phyloP scores from a whole-genome alignment of 257 asterid genomes.

The Apocynum venetum region DNA sequence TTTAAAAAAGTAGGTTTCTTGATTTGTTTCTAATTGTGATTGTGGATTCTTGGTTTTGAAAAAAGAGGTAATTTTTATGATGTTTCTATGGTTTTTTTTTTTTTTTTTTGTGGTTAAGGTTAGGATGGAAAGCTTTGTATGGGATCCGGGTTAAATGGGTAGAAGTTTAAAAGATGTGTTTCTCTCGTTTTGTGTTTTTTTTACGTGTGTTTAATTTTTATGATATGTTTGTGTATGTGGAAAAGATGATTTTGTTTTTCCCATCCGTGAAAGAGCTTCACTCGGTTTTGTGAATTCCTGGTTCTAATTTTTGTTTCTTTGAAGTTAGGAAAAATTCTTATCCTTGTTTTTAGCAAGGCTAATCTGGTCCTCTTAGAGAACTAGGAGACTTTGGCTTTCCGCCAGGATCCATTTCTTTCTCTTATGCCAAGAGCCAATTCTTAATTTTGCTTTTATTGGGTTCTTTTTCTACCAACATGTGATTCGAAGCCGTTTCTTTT shows the following conservation, averaged over 20 bases:
- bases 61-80: no score
- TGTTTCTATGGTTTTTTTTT: no score
- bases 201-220: neutral
- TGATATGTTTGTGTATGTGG: neutral
- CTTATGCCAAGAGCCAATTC: neutral
- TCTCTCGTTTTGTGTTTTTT: neutral
- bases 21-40: no score
- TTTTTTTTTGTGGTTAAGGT: neutral
- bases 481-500: neutral
- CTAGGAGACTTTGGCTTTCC: neutral
- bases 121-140: neutral
- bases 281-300: conserved; percentile 1
- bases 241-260: neutral
- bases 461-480: neutral
- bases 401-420: conserved; percentile 11
- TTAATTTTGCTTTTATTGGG: neutral
- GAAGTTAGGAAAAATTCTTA: neutral
- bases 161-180: neutral
- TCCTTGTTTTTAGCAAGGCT: conserved; percentile 4
- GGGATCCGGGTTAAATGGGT: neutral
- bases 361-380: neutral
- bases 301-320: conserved; percentile 9
- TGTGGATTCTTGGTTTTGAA: neutral
- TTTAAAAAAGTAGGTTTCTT: neutral
- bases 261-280: neutral